These are phyloP conservation scores for Sporothrix pseudoabietina DNA, from an alignment of 2,329 filamentous ascomycete genomes.

Conservation along the genomic window DNA sequence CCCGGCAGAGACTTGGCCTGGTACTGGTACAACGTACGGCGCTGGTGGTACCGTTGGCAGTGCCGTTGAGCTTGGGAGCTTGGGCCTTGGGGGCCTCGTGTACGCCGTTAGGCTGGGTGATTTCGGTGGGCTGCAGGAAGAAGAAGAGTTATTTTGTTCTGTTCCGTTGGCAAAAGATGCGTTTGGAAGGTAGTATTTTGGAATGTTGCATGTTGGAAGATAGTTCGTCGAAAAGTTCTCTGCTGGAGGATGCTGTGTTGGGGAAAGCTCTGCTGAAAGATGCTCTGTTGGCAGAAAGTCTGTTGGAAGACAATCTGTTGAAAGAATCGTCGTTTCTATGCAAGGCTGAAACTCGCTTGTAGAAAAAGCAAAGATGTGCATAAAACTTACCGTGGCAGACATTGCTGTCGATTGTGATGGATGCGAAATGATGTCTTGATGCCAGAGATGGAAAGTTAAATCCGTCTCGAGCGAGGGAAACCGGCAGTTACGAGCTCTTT, in stretches of 20 bases:
- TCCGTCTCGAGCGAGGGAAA: background rate
- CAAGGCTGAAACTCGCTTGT: too few species aligned
- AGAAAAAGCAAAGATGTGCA: background rate
- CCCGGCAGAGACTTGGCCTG: background rate
- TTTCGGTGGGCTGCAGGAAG: background rate
- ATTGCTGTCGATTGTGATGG: background rate
- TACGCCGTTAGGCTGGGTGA: background rate
- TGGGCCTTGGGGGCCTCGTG: background rate
- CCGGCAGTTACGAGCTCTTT: background rate
- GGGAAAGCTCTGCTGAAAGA: too few species aligned
- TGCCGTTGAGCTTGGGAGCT: background rate
- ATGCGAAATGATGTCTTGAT: background rate
- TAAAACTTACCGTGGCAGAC: background rate
- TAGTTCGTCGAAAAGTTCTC: too few species aligned
- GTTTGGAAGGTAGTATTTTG: too few species aligned
- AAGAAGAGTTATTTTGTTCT: background rate
- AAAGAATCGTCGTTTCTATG: too few species aligned
- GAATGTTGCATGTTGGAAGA: too few species aligned
- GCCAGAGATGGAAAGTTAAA: background rate
- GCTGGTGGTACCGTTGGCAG: background rate
- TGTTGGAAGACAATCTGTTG: too few species aligned
- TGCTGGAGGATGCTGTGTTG: too few species aligned
- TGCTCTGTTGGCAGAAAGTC: too few species aligned
- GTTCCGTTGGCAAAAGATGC: too few species aligned
- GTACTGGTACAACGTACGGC: background rate